phyloP scores from a whole-genome alignment of 163 green algal genomes.

The Picocystis sp. region DNA sequence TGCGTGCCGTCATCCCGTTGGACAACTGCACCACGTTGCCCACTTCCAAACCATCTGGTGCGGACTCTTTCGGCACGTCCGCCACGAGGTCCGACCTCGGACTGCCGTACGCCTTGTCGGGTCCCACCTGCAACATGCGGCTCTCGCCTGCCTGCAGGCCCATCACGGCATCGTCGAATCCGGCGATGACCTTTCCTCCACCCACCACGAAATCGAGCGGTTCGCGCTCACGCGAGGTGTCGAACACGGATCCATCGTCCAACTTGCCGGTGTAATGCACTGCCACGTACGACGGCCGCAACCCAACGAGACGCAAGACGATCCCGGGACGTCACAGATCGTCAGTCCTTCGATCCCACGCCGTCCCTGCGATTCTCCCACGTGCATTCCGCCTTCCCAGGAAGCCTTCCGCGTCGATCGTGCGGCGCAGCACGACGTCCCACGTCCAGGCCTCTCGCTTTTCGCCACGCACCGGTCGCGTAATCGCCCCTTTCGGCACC shows the following conservation, averaged over 20 bases:
- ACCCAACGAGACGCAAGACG: too few species aligned
- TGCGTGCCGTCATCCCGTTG: constrained; percentile 38
- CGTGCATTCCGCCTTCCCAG: too few species aligned
- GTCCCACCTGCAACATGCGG: constrained; percentile 21
- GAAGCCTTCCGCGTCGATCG: too few species aligned
- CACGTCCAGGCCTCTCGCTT: too few species aligned
- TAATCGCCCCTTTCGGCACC: too few species aligned
- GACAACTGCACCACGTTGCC: constrained; percentile 59
- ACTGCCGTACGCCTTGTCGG: constrained; percentile 1
- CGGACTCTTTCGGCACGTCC: neutral
- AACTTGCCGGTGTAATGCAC: constrained; percentile 17
- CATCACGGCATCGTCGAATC: constrained; percentile 39
- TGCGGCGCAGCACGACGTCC: too few species aligned
- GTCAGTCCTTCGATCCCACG: too few species aligned
- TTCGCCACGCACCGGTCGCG: too few species aligned
- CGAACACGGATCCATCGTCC: constrained; percentile 28
- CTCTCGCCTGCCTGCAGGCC: constrained; percentile 31
- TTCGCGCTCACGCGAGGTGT: constrained; percentile 23
- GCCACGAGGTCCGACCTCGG: constrained; percentile 2
- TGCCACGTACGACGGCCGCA: neutral
- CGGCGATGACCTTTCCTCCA: constrained; percentile 33
- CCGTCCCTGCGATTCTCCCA: too few species aligned
- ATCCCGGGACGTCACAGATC: too few species aligned
- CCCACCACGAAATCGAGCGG: constrained; percentile 39
- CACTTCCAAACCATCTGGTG: constrained; percentile 29